phyloP scores from a whole-genome alignment of 1,284 basidiomycete species.

The Megacollybia platyphylla region DNA sequence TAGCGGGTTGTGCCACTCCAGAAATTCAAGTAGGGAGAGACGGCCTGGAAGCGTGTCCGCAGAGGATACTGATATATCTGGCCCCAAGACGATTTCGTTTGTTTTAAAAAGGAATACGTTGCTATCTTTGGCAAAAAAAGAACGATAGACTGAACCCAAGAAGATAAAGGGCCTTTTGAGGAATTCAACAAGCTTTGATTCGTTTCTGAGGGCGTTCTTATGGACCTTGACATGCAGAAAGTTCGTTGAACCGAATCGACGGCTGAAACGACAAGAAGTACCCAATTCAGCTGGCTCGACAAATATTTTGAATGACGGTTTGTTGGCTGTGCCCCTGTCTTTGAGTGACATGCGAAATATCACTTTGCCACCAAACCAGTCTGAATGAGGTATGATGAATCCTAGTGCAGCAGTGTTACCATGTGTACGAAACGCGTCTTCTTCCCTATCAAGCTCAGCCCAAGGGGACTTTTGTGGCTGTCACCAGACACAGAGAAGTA shows the following conservation, averaged over 20 bases:
- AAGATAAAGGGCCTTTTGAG: constrained; percentile 25
- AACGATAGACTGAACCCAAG: constrained; percentile 26
- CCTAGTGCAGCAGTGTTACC: constrained; percentile 19
- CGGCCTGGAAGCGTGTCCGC: constrained; percentile 9
- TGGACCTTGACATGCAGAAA: constrained; percentile 27
- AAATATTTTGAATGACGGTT: constrained; percentile 16
- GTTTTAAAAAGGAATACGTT: constrained; percentile 29
- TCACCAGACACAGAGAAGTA: constrained; percentile 1
- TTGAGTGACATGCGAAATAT: constrained; percentile 22
- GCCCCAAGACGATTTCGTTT: constrained; percentile 16
- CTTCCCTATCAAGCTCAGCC: constrained; percentile 30
- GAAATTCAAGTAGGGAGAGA: constrained; percentile 12
- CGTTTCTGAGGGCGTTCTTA: constrained; percentile 13
- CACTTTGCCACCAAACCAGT: constrained; percentile 32
- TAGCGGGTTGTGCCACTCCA: constrained; percentile 17
- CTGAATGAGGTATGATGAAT: constrained; percentile 15
- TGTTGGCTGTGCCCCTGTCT: constrained; percentile 1
- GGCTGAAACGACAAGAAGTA: constrained; percentile 26
- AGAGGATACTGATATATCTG: constrained; percentile 8
- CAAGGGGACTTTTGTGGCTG: constrained; percentile 24
- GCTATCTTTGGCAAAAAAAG: constrained; percentile 29
- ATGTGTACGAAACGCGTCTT: constrained; percentile 15
- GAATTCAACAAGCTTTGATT: constrained; percentile 15
- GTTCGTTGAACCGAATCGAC: constrained; percentile 30
- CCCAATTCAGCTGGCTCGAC: constrained; percentile 27